Base-by-base conservation (phyloP, 129 eudicot species). In the Flaveria sonorensis region DNA sequence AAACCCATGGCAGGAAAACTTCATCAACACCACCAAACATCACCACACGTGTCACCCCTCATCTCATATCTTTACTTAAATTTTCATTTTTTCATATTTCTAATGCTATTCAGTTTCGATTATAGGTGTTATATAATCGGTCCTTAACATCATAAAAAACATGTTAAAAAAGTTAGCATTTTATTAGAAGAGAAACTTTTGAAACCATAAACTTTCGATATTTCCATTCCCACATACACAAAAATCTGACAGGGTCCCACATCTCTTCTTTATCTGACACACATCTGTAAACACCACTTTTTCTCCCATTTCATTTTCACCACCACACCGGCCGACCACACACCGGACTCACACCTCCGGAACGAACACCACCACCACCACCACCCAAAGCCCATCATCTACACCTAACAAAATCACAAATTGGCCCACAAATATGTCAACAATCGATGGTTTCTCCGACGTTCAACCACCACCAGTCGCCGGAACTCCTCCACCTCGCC, bases 401-500 rank as follows among this genome's bases (percentile, higher is more conserved):
- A 70, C 11, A 45, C 66, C 30, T 8, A 36, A 36, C 40, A 36
- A 36, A 36, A 36, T 36, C 40, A 48, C 53, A 48, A 48, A 12
- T 13, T 48, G 16, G 6, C n/a, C 53, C 71, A 47, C 78, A 51
- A 69, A 20, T 10, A 81, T 81, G 85, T 70, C 85, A 36, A 20
- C 73, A n/a, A 5, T 53, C 71, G 71, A 48, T 13, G 21, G 24
- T 26, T 53, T 62, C 43, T 23, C 83, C 5, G 75, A 72, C 28
- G 53, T 16, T 48, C 63, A 83, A 36, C 45, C 66, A 16, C 64
- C 28, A n/a, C 10, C 42, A 16, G 78, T 16, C 24, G 71, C 62
- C 6, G 63, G 43, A 52, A 39, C 60, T 39, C 83, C 24, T 50
- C 83, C 79, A 1, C 16, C 79, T 1, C 82, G 85, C 50, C 84